phyloP scores from a whole-genome alignment of 257 asterid species.

The Primulina huaijiensis region DNA sequence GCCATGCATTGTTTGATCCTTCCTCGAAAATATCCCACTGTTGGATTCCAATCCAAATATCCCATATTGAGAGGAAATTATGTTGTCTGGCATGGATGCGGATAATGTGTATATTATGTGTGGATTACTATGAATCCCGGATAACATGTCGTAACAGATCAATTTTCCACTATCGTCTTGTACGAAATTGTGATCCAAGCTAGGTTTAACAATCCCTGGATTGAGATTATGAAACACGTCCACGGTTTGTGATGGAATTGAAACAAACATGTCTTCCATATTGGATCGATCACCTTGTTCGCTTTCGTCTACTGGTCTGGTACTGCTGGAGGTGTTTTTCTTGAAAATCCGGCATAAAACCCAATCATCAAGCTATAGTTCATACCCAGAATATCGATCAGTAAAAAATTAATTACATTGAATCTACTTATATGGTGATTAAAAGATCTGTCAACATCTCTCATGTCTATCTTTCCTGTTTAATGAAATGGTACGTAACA shows the following conservation, averaged over 20 bases:
- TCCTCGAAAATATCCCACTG: neutral
- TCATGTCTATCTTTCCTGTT: too few relatives aligned
- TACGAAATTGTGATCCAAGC: neutral
- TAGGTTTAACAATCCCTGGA: conserved; percentile 6
- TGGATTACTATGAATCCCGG: neutral
- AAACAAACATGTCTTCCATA: conserved; percentile 17
- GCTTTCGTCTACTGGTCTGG: conserved; percentile 10
- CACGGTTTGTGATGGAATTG: conserved; percentile 17
- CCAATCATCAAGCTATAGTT: conserved; percentile 47
- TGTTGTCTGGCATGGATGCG: neutral
- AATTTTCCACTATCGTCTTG: neutral
- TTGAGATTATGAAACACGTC: conserved; percentile 17
- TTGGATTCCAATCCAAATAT: neutral
- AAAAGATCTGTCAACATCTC: too few relatives aligned
- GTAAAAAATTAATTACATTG: neutral
- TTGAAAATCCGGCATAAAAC: conserved; percentile 51
- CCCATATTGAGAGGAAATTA: neutral
- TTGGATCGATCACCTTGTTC: conserved; percentile 18
- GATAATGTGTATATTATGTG: neutral
- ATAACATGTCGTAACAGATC: neutral
- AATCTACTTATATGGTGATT: too few relatives aligned
- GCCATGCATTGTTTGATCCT: neutral
- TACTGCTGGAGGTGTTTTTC: conserved; percentile 26
- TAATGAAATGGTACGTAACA: too few relatives aligned
- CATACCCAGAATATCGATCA: neutral